These are phyloP conservation scores for Pyrus bretschneideri DNA, from an alignment of 306 rosid genomes.

Conservation along the genomic window DNA sequence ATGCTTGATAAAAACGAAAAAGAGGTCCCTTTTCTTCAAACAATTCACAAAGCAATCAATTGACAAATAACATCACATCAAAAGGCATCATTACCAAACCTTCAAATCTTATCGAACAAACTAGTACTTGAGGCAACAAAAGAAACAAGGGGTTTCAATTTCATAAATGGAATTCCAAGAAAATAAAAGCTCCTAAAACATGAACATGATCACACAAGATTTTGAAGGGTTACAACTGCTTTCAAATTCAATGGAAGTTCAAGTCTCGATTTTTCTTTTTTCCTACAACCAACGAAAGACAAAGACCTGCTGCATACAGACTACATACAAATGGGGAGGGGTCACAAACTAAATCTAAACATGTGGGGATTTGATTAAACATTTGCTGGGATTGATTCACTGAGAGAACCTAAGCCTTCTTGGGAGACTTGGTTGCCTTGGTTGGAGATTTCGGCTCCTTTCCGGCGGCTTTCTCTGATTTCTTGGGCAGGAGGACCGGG, in stretches of 20 bases:
- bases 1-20: not conserved
- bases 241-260: not conserved
- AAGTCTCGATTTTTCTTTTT: not conserved
- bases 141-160: constrained; percentile 24
- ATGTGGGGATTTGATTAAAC: not conserved
- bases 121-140: not conserved
- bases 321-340: constrained; percentile 28
- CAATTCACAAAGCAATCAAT: not conserved
- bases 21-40: not conserved
- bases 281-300: constrained; percentile 1
- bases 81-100: no score
- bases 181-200: not conserved
- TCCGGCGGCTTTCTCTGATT: constrained; percentile 22
- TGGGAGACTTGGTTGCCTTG: constrained; percentile 62
- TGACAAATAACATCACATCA: not conserved
- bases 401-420: constrained; percentile 34
- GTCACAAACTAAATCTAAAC: not conserved
- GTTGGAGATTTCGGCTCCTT: constrained; percentile 69
- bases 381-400: not conserved
- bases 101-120: not conserved
- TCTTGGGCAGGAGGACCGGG: constrained; percentile 75
- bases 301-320: constrained; percentile 6
- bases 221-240: not conserved
- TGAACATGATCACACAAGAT: not conserved
- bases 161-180: not conserved